Percentiles rank a stretch among this genome's conserved stretches.
Conservation (phyloP, 192 early-diverging fungal species). For the Funneliformis geosporum region DNA sequence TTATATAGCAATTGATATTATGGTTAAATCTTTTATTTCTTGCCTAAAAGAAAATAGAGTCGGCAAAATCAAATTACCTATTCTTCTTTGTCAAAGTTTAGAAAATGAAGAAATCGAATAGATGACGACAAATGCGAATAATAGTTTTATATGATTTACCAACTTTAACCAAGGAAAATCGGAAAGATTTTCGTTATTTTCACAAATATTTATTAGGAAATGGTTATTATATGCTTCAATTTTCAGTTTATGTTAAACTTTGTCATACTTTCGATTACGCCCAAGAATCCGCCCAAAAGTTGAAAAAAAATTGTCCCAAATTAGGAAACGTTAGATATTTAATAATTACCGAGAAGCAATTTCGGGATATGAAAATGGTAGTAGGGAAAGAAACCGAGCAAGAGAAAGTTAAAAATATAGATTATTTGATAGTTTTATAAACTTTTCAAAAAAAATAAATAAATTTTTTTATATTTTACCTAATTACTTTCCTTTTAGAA, state of each 20-base stretch:
- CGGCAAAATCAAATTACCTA: background rate
- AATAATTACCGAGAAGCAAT: background rate
- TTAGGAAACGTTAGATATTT: constrained; percentile 1
- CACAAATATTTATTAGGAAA: constrained; percentile 3
- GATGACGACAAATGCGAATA: constrained; percentile 8
- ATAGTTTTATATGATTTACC: constrained; percentile 21
- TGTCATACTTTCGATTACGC: constrained; percentile 5
- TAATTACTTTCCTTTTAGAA: too few relatives aligned
- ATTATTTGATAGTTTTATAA: background rate
- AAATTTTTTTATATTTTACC: too few relatives aligned
- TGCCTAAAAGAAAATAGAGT: background rate
- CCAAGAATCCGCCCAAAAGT: background rate
- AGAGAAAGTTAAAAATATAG: background rate
- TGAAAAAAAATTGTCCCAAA: background rate
- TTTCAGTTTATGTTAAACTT: constrained; percentile 6
- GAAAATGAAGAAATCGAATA: constrained; percentile 3
- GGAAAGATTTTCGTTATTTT: constrained; percentile 18
- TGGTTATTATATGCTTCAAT: constrained; percentile 5
- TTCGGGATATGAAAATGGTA: background rate
- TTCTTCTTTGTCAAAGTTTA: background rate
- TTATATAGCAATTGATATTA: background rate
- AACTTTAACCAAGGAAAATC: constrained; percentile 18
- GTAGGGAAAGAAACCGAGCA: background rate
- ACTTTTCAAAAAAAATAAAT: too few relatives aligned
- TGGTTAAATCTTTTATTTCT: constrained; percentile 6